phyloP scores from a whole-genome alignment of 345 rosid species.

The Zanthoxylum bungeanum region DNA sequence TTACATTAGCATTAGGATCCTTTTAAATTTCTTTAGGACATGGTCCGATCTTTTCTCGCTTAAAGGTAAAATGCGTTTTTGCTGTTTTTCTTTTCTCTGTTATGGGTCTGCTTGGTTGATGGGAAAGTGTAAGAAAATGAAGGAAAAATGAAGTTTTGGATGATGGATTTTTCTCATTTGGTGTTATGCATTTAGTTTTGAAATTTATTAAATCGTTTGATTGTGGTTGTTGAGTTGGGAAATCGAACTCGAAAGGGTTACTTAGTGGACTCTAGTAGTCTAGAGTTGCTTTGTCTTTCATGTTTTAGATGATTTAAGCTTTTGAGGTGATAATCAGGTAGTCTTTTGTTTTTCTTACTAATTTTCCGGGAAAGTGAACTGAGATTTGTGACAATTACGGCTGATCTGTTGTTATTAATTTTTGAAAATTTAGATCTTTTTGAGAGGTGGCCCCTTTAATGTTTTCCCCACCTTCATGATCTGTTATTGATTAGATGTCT shows the following conservation, averaged over 20 bases:
- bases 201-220: neutral
- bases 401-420: neutral
- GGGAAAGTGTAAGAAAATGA: slow-evolving; percentile 4
- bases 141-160: neutral
- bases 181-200: slow-evolving; percentile 4
- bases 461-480: neutral
- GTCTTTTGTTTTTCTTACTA: neutral
- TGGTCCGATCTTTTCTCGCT: slow-evolving; percentile 15
- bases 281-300: neutral
- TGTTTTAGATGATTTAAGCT: neutral
- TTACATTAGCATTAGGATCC: neutral
- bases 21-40: neutral
- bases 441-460: neutral
- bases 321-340: neutral
- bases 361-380: neutral
- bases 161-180: slow-evolving; percentile 1
- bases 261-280: neutral
- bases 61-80: slow-evolving; percentile 4
- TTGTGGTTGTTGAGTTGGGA: neutral
- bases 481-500: neutral
- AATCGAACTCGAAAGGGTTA: neutral
- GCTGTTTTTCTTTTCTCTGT: neutral
- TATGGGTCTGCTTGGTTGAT: slow-evolving; percentile 8
- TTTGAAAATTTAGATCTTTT: neutral
- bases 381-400: neutral